Base-by-base conservation (phyloP, 1,284 basidiomycete species). In the Singerocomus rubriflavus region DNA sequence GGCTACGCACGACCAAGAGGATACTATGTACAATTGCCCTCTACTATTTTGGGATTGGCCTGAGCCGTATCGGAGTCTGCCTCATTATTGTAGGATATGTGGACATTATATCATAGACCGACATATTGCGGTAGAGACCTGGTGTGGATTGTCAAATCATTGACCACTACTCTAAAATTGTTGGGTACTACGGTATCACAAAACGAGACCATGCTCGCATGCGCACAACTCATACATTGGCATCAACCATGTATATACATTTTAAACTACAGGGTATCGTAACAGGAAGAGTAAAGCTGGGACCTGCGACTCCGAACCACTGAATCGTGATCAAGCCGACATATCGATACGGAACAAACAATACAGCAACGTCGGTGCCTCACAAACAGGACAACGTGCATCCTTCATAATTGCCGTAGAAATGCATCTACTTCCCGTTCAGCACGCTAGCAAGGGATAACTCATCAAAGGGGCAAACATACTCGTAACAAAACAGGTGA, bases 301-400 rank as follows among this genome's bases (percentile, higher is more conserved):
- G 25, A 44, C 14, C 41, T 14, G 6, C 9, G n/a, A 40, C n/a
- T 21, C 21, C 4, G 12, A 42, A 6, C 38, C 9, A 35, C 43
- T 6, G 32, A 11, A 16, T 36, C 36, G 33, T 3, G 3, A 25
- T 66, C 52, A 70, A 41, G 54, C 52, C 13, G 46, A 69, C 33
- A 57, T 55, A 48, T 67, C 68, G 5, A 67, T 69, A 38, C 69
- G 68, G 53, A 67, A 67, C 21, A 67, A 39, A 47, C 68, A 67
- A 48, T 67, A 67, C 34, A 67, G 38, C 45, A 67, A 50, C 30
- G 64, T 66, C 16, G 66, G 67, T 5, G 64, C 57, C 8, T 58
- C 60, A 42, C 66, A 67, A 6, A 66, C 69, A 8, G 66, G 66
- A 42, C 66, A 67, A 25, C 49, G 59, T 1, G 66, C 36, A 13